Percentiles rank a stretch among this genome's conserved stretches.
phyloP scores from a whole-genome alignment of 2,329 filamentous ascomycete genomes.

The Fusarium robinianum region DNA sequence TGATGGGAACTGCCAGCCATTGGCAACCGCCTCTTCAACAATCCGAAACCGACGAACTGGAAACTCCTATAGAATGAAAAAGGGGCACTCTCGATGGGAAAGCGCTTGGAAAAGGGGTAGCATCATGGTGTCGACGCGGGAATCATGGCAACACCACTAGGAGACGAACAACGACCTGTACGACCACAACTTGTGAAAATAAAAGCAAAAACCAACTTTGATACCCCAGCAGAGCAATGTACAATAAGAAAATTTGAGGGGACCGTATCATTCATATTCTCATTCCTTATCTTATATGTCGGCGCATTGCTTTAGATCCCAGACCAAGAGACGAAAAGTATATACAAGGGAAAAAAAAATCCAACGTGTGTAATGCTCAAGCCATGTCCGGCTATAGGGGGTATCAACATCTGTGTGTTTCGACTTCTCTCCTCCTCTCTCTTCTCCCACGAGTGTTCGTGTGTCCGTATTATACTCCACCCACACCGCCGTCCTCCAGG shows the following conservation, averaged over 20 bases:
- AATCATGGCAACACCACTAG: no score
- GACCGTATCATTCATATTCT: neutral
- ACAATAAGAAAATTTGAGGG: conserved; percentile 4
- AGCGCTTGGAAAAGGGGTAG: no score
- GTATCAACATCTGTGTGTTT: conserved; percentile 37
- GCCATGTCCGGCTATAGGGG: conserved; percentile 25
- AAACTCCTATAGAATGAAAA: no score
- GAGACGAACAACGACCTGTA: no score
- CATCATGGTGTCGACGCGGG: no score
- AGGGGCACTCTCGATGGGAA: no score
- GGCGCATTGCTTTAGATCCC: conserved; percentile 5
- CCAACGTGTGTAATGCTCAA: conserved; percentile 24
- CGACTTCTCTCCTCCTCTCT: conserved; percentile 5
- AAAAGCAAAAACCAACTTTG: no score
- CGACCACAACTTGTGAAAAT: no score
- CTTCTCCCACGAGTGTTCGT: conserved; percentile 4
- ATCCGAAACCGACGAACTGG: no score
- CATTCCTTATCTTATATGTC: conserved; percentile 24
- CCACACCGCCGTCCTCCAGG: conserved; percentile 62
- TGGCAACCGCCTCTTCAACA: no score
- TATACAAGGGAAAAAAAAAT: conserved; percentile 31
- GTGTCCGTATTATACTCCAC: conserved; percentile 44
- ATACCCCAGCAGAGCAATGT: conserved; percentile 16
- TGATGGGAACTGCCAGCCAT: no score
- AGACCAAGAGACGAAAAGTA: conserved; percentile 18